These are phyloP conservation scores for Ilyonectria destructans DNA, from an alignment of 2,329 filamentous ascomycete genomes.

Conservation along the genomic window DNA sequence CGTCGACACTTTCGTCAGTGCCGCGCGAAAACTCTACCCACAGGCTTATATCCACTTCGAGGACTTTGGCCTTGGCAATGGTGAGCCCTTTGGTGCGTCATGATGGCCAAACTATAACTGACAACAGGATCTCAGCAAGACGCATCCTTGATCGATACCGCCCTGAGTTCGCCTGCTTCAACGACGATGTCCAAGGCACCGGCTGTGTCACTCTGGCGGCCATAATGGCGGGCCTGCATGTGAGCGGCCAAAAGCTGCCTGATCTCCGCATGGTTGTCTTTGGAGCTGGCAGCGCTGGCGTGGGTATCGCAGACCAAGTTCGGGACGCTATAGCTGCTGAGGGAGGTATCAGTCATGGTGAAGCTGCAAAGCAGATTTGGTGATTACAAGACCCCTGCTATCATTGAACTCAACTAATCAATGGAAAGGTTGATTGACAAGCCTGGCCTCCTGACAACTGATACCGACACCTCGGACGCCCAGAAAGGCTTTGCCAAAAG, in stretches of 20 bases:
- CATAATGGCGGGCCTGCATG: slow-evolving; percentile 82
- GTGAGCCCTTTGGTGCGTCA: slow-evolving; percentile 51
- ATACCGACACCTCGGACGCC: slow-evolving; percentile 75
- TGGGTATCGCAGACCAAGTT: slow-evolving; percentile 89
- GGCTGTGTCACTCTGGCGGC: slow-evolving; percentile 90
- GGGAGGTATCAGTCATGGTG: slow-evolving; percentile 76
- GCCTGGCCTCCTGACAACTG: slow-evolving; percentile 80
- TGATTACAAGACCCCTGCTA: slow-evolving; percentile 52
- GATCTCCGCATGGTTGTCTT: slow-evolving; percentile 84
- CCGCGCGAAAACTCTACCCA: slow-evolving; percentile 80
- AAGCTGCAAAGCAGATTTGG: slow-evolving; percentile 87
- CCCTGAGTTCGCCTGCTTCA: slow-evolving; percentile 85
- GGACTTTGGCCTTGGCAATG: slow-evolving; percentile 86
- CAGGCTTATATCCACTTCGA: slow-evolving; percentile 91
- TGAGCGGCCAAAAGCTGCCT: slow-evolving; percentile 75
- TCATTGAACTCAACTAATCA: neutral
- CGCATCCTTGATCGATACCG: slow-evolving; percentile 84
- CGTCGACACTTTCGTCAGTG: slow-evolving; percentile 81
- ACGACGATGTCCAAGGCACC: slow-evolving; percentile 92
- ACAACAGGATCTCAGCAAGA: slow-evolving; percentile 66
- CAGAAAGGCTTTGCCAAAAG: slow-evolving; percentile 79
- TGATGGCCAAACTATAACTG: neutral
- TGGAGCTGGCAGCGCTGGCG: slow-evolving; percentile 86
- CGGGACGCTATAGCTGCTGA: slow-evolving; percentile 84
- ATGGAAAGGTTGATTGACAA: slow-evolving; percentile 82